Evolutionary conservation across 805 yeast genomes (phyloP).

Genomic region (Wickerhamomyces bovis): DNA sequence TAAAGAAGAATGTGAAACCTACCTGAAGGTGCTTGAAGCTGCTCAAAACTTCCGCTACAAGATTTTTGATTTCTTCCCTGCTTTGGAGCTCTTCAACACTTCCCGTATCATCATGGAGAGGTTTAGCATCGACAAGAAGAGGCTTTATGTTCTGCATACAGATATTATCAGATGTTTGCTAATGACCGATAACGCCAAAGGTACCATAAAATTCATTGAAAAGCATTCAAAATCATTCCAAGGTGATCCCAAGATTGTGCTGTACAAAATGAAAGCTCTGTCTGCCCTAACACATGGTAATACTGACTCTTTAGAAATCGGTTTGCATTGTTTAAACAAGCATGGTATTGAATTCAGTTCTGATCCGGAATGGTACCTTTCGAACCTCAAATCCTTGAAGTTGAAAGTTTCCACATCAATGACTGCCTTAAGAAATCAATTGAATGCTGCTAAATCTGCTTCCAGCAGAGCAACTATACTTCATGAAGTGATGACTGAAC

Average conservation of each 20-base stretch:
- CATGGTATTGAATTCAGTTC: constrained; percentile 30
- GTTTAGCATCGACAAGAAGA: background rate
- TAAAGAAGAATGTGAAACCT: constrained; percentile 31
- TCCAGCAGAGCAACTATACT: constrained; percentile 27
- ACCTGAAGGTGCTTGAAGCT: constrained; percentile 32
- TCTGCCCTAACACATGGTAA: constrained; percentile 12
- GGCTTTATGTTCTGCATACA: constrained; percentile 7
- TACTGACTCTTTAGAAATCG: constrained; percentile 15
- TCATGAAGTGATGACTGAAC: constrained; percentile 36
- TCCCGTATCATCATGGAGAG: constrained; percentile 25
- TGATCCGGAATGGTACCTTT: constrained; percentile 24
- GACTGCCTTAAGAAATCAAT: constrained; percentile 15
- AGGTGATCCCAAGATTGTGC: constrained; percentile 28
- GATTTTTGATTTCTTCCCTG: constrained; percentile 35
- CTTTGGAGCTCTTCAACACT: constrained; percentile 34
- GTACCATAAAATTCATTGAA: constrained; percentile 32
- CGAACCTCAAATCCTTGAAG: constrained; percentile 19
- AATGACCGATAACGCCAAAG: constrained; percentile 26
- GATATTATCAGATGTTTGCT: constrained; percentile 21
- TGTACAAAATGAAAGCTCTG: constrained; percentile 29
- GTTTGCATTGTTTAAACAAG: constrained; percentile 29
- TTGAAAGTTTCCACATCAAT: constrained; percentile 28
- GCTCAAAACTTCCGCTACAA: constrained; percentile 42
- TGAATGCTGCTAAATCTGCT: constrained; percentile 24
- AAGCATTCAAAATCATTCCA: constrained; percentile 27